These are phyloP conservation scores for Artemisia tridentata DNA, from an alignment of 129 eudicot species.

Conservation along the genomic window DNA sequence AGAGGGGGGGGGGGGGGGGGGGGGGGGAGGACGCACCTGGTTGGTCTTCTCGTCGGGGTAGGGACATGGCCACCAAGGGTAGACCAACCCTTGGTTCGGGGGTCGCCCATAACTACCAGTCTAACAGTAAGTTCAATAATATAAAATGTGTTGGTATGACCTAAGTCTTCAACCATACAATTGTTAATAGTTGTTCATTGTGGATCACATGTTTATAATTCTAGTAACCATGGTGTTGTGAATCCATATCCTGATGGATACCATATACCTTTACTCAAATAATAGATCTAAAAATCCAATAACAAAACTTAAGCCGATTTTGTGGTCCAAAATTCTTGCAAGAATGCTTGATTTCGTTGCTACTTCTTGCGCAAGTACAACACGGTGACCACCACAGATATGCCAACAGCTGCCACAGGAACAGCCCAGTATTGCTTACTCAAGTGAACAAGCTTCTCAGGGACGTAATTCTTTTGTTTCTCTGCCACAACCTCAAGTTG, in stretches of 20 bases:
- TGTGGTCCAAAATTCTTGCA: constrained; percentile 15
- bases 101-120: no score
- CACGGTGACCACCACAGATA: constrained; percentile 54
- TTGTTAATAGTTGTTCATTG: background rate
- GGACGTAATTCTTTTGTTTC: constrained; percentile 36
- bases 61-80: no score
- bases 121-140: no score
- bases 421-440: constrained; percentile 66
- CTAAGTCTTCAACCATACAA: background rate
- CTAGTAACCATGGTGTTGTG: constrained; percentile 5
- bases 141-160: no score
- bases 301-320: constrained; percentile 14
- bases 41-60: no score
- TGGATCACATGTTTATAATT: constrained; percentile 11
- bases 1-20: no score
- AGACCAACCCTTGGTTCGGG: no score
- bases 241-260: constrained; percentile 19
- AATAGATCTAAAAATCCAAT: constrained; percentile 21
- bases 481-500: constrained; percentile 46
- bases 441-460: constrained; percentile 45
- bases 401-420: constrained; percentile 60
- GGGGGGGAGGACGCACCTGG: no score
- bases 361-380: constrained; percentile 59
- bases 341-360: constrained; percentile 4
- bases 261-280: constrained; percentile 28